Conservation (phyloP, 164 flowering plant genomes). For the Berberis thunbergii region DNA sequence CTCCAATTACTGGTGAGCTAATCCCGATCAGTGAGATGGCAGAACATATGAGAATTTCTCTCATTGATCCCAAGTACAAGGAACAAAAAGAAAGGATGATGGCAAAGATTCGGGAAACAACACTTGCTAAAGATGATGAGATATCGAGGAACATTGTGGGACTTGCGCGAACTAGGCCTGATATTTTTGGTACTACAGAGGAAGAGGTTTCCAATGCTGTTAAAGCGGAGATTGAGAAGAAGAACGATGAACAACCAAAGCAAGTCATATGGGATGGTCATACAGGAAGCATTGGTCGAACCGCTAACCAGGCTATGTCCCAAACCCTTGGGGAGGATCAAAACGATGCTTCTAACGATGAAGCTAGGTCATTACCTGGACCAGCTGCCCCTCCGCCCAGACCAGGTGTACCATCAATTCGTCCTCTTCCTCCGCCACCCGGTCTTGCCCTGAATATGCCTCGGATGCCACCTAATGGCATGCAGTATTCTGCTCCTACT, state of each 20-base stretch:
- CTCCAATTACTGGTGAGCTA: slow-evolving; percentile 93
- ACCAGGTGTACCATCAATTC: slow-evolving; percentile 68
- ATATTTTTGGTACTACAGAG: slow-evolving; percentile 98
- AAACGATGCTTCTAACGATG: slow-evolving; percentile 32
- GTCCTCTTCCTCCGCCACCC: slow-evolving; percentile 94
- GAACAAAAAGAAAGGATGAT: slow-evolving; percentile 98
- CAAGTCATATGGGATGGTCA: slow-evolving; percentile 99
- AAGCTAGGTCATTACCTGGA: slow-evolving; percentile 58
- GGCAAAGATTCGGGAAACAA: slow-evolving; percentile 93
- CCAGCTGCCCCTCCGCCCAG: slow-evolving; percentile 80
- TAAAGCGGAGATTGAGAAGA: slow-evolving; percentile 94
- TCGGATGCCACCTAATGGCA: slow-evolving; percentile 40
- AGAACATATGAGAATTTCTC: slow-evolving; percentile 97
- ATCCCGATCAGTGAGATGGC: slow-evolving; percentile 92
- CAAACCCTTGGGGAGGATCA: slow-evolving; percentile 67
- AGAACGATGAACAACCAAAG: slow-evolving; percentile 92
- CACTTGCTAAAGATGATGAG: slow-evolving; percentile 97
- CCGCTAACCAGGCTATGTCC: slow-evolving; percentile 95
- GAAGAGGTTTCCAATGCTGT: slow-evolving; percentile 99
- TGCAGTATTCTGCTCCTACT: slow-evolving; percentile 45
- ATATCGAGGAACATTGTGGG: slow-evolving; percentile 92
- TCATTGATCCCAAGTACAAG: slow-evolving; percentile 97
- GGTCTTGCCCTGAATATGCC: slow-evolving; percentile 74
- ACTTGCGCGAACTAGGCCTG: slow-evolving; percentile 94
- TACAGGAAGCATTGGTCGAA: slow-evolving; percentile 92